Base-by-base conservation (phyloP, 768 basidiomycete genomes). In the Tylopilus intermedius region DNA sequence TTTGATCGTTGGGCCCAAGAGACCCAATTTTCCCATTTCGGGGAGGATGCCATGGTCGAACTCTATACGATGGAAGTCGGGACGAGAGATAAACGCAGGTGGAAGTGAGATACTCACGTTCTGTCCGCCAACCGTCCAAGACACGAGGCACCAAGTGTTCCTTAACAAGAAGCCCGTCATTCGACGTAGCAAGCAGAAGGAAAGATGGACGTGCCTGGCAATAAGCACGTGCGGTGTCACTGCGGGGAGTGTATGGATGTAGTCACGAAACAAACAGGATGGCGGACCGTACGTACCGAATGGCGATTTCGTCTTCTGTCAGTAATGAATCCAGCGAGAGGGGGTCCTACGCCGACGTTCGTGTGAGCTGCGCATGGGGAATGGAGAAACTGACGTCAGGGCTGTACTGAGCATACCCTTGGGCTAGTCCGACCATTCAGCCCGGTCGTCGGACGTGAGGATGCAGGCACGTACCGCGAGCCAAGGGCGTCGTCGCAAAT, bases 11-110 rank as follows among this genome's bases (percentile, higher is more conserved):
- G 94, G 85, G 0, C 95, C 95, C 1, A 98, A 76, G 13, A 97
- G 72, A 2, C 95, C 95, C 4, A 97, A 75, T 55, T 84, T 80
- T 5, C 95, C 95, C 94, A 97, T 96, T 67, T 95, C 91, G 8
- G 83, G 81, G 21, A 97, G 74, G 46, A 92, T 83, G 6, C 76
- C 72, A 53, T 76, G 77, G 69, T 94, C 78, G 69, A 92, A 94
- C 63, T 87, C 90, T 90, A 65, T 18, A 37, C 18, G 54, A 21
- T 13, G 9, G 13, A 24, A 15, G 32, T 39, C 37, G 45, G 50
- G 8, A 9, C 52, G 26, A 41, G 43, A 39, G 8, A 43, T 14
- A 6, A 38, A 4, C 29, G 32, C 1, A 18, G 40, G n/a, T 30
- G n/a, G 2, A 14, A 30, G 21, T 26, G 4, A 33, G 46, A 53